Percentiles rank a stretch among this genome's conserved stretches.
Conservation (phyloP, 148 eudicot species). For the Rhododendron vialii region DNA sequence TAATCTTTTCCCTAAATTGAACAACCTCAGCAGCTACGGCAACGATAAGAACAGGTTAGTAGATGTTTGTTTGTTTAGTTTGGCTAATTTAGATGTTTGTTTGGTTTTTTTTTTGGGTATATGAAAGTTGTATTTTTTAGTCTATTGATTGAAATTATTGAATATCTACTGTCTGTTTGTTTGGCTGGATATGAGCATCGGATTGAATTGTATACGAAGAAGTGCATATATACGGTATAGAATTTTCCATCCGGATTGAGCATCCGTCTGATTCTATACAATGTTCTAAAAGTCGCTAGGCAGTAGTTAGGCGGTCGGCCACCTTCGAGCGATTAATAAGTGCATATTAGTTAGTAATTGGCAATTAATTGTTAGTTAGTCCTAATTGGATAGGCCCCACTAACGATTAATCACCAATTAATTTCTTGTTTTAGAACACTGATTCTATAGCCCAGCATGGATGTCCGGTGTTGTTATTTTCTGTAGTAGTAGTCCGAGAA, state of each 20-base stretch:
- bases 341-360: too few species aligned
- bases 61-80: neutral
- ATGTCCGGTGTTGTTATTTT: neutral
- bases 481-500: neutral
- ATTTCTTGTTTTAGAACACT: too few species aligned
- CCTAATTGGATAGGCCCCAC: too few species aligned
- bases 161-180: neutral
- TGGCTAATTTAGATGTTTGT: neutral
- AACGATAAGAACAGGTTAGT: neutral
- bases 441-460: neutral
- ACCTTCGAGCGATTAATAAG: too few species aligned
- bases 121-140: neutral
- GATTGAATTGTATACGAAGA: neutral
- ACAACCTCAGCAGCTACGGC: neutral
- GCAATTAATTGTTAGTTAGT: too few species aligned
- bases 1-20: neutral
- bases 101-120: neutral
- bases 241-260: neutral
- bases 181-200: neutral
- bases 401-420: too few species aligned
- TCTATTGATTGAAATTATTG: neutral
- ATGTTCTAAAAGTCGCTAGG: too few species aligned
- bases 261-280: neutral
- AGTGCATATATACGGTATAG: neutral
- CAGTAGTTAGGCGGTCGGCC: too few species aligned